These are phyloP conservation scores for Heimioporus sp. DNA, from an alignment of 768 basidiomycete species.

Conservation along the genomic window DNA sequence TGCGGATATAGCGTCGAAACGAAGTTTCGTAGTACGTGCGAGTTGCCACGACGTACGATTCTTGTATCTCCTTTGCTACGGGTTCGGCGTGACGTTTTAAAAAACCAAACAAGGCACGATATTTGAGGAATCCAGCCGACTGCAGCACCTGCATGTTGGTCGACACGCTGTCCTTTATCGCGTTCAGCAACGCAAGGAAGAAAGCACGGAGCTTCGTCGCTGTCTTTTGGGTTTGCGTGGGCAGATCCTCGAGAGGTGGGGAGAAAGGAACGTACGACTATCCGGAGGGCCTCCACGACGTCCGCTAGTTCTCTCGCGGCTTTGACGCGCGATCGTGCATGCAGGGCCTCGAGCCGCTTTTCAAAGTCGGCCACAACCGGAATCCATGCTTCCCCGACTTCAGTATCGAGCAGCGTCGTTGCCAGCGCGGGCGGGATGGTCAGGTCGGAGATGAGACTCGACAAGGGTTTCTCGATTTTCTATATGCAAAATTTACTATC, in stretches of 20 bases:
- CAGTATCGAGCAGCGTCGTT: constrained; percentile 75
- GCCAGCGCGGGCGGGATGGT: constrained; percentile 81
- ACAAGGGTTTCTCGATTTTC: constrained; percentile 88
- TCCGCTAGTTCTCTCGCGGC: constrained; percentile 82
- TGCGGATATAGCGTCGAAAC: constrained; percentile 85
- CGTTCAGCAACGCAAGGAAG: constrained; percentile 79
- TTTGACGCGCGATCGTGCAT: constrained; percentile 77
- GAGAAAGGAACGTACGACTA: constrained; percentile 60
- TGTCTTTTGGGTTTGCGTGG: constrained; percentile 49
- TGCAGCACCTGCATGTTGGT: constrained; percentile 95
- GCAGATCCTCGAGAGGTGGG: neutral
- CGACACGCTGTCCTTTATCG: constrained; percentile 78
- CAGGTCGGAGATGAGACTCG: constrained; percentile 75
- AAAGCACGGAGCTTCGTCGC: constrained; percentile 86
- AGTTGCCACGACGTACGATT: constrained; percentile 79
- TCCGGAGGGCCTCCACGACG: constrained; percentile 81
- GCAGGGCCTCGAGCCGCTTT: constrained; percentile 61
- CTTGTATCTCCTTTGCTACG: constrained; percentile 84
- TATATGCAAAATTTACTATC: constrained; percentile 31
- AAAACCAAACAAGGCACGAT: constrained; percentile 78
- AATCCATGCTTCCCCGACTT: constrained; percentile 89
- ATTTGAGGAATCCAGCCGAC: constrained; percentile 81
- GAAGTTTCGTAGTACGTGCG: constrained; percentile 95
- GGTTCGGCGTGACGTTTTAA: constrained; percentile 77
- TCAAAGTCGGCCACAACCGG: constrained; percentile 80